phyloP scores from a whole-genome alignment of 768 basidiomycete genomes.

The Neoboletus subvelutipes region DNA sequence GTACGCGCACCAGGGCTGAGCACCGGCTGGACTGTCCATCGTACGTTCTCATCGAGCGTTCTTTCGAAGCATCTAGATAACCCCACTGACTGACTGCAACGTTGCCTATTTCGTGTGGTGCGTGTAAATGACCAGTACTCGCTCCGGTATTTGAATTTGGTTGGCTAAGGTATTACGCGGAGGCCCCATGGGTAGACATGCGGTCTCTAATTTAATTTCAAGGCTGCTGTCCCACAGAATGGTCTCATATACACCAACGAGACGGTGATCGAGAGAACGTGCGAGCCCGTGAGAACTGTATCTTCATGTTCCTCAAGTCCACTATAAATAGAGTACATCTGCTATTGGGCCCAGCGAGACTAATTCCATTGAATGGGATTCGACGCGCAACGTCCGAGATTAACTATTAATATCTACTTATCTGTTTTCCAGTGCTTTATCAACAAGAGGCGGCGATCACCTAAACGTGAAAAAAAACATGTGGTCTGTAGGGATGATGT shows the following conservation, averaged over 20 bases:
- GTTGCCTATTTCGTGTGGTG: not conserved
- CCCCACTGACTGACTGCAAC: not conserved
- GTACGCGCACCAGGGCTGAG: not conserved
- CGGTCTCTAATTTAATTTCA: not conserved
- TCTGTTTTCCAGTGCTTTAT: not conserved
- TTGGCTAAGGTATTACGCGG: not conserved
- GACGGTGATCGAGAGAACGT: not conserved
- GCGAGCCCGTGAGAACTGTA: not conserved
- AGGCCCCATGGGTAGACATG: not conserved
- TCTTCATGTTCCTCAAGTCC: not conserved
- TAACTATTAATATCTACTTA: not conserved
- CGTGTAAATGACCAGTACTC: not conserved
- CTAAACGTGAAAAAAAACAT: not conserved
- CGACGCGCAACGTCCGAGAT: not conserved
- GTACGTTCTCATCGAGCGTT: not conserved
- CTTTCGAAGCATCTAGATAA: not conserved
- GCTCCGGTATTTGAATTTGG: not conserved
- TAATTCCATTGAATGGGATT: not conserved
- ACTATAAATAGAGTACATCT: not conserved
- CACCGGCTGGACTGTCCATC: not conserved
- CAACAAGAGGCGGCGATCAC: not conserved
- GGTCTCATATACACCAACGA: not conserved
- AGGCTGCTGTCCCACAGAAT: not conserved
- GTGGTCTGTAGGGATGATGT: not conserved
- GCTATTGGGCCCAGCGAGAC: slow-evolving; percentile 1